Conservation (phyloP, 1,139 yeast species). For the Kodamaea arcana region DNA sequence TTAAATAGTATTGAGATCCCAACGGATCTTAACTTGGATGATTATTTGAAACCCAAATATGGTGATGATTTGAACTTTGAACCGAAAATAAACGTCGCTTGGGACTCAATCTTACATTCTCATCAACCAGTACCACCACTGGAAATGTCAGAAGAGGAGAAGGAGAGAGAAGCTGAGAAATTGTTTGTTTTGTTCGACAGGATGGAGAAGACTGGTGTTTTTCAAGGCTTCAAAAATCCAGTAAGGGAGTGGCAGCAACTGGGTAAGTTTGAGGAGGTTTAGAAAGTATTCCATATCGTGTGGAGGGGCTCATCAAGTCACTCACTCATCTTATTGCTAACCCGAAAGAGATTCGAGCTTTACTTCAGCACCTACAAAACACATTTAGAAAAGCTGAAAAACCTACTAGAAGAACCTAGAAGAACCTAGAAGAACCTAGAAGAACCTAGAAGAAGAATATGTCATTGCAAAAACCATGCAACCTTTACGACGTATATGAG, state of each 20-base stretch:
- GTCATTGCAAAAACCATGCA: too few species aligned
- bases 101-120: slow-evolving; percentile 7
- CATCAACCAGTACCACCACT: slow-evolving; percentile 2
- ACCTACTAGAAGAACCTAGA: too few species aligned
- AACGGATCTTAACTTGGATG: slow-evolving; percentile 13
- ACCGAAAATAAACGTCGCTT: slow-evolving; percentile 7
- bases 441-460: too few species aligned
- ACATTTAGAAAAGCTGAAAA: too few species aligned
- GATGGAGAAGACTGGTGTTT: slow-evolving; percentile 43
- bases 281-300: too few species aligned
- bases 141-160: slow-evolving; percentile 46
- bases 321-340: too few species aligned
- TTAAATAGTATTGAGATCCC: slow-evolving; percentile 16
- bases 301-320: too few species aligned
- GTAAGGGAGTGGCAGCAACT: slow-evolving; percentile 32
- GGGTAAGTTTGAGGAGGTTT: slow-evolving; percentile 31
- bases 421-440: too few species aligned
- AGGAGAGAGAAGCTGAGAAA: slow-evolving; percentile 51
- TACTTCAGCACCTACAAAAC: too few species aligned
- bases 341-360: too few species aligned
- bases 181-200: slow-evolving; percentile 47
- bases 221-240: slow-evolving; percentile 43
- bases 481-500: too few species aligned
- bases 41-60: slow-evolving; percentile 12
- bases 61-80: slow-evolving; percentile 5